Evolutionary conservation across 164 flowering plant genomes (phyloP).

Genomic region (Nelumbo lutea): DNA sequence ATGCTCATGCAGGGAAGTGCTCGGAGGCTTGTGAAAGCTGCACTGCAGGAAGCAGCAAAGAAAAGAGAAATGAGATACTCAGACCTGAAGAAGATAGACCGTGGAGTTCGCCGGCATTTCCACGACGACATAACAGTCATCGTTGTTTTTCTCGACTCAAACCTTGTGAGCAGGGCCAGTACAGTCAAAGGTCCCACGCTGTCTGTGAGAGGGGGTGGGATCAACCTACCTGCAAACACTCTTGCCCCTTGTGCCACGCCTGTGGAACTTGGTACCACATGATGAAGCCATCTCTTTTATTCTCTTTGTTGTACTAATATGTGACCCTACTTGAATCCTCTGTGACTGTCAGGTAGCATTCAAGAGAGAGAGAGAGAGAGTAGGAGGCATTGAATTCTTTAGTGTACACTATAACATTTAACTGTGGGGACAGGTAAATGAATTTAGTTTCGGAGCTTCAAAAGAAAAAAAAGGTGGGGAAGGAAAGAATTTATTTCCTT

Average conservation of each 20-base stretch:
- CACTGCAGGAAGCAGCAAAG: conserved; percentile 83
- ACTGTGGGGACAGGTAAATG: conserved; percentile 24
- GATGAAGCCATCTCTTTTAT: conserved; percentile 13
- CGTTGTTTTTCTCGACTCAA: conserved; percentile 61
- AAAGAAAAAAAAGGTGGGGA: conserved; percentile 14
- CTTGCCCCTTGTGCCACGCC: conserved; percentile 52
- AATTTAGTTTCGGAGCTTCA: conserved; percentile 24
- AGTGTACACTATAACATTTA: conserved; percentile 46
- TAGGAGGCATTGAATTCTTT: conserved; percentile 38
- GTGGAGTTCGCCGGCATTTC: conserved; percentile 80
- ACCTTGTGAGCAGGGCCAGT: conserved; percentile 46
- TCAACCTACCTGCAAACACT: conserved; percentile 37
- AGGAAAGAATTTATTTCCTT: conserved; percentile 19
- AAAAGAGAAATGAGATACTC: conserved; percentile 82
- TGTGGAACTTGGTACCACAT: conserved; percentile 29
- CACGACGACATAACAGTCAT: conserved; percentile 70
- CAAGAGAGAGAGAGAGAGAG: conserved; percentile 13
- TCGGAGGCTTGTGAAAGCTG: conserved; percentile 65
- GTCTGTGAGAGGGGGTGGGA: conserved; percentile 56
- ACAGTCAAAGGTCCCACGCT: conserved; percentile 32
- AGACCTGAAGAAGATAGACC: conserved; percentile 69
- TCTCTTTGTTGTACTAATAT: conserved; percentile 25
- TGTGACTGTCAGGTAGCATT: conserved; percentile 31
- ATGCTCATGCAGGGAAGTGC: conserved; percentile 66
- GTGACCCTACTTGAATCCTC: conserved; percentile 8